Evolutionary conservation across 768 basidiomycete species (phyloP).

Genomic region (Boletus sensibilis): DNA sequence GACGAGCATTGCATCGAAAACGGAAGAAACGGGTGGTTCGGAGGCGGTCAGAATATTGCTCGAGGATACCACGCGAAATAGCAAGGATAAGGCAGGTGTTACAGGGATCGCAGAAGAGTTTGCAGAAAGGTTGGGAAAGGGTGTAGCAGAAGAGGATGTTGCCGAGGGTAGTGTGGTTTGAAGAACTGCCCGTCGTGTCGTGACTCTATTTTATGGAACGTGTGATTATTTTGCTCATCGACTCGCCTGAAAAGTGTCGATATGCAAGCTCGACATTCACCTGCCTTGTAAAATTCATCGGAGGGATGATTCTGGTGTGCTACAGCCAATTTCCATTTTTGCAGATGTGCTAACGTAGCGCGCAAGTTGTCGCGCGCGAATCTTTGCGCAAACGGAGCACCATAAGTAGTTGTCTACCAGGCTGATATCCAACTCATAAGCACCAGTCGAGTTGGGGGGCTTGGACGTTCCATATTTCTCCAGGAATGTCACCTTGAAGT

Average conservation of each 20-base stretch:
- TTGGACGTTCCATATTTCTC: no score
- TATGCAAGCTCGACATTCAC: background rate
- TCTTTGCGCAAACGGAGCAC: no score
- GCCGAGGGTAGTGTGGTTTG: background rate
- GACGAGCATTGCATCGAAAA: constrained; percentile 45
- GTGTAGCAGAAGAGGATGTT: background rate
- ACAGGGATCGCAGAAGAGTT: background rate
- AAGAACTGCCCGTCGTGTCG: background rate
- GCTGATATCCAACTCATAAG: no score
- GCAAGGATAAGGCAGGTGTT: no score
- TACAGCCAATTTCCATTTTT: no score
- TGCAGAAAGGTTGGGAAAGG: background rate
- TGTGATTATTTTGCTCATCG: background rate
- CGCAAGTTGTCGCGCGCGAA: no score
- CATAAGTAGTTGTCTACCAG: no score
- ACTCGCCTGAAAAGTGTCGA: background rate
- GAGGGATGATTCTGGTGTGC: background rate
- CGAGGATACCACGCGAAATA: constrained; percentile 8
- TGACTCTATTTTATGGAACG: background rate
- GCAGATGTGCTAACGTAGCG: no score
- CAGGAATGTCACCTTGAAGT: no score
- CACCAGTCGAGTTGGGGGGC: no score
- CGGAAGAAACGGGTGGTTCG: constrained; percentile 45
- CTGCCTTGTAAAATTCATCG: background rate
- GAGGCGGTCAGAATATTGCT: constrained; percentile 41